Evolutionary conservation across 495 filamentous ascomycete genomes (phyloP), one percentile per base, ranked within the genome.

Genomic region (Trichoderma reesei): DNA sequence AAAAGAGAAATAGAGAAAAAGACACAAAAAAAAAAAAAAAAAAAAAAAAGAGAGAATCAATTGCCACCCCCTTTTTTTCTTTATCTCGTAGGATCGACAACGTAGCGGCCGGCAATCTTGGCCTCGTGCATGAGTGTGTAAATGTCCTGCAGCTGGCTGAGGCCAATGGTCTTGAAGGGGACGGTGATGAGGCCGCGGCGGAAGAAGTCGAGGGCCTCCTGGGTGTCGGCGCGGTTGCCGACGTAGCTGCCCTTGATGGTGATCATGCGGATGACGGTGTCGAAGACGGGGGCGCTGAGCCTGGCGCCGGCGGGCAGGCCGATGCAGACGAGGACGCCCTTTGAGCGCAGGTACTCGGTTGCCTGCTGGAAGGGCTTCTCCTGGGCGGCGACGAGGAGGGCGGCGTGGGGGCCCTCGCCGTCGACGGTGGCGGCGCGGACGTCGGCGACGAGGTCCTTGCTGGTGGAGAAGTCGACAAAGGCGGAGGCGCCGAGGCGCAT

Each of bases 321-420:
- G 66, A 98, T 93, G 67, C 88, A 90, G 61, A 96, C 82, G 65
- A 96, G 85, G 20, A 83, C 79, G 37, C 92, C 92, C 16, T 86
- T 84, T 59, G 89, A 85, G 51, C 92, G 86, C 39, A 94, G 86
- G 73, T 96, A 96, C 72, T 80, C 72, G 42, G 87, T 83, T 10
- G 92, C 92, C 75, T 97, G 92, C 76, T 96, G 91, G 85, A 96
- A 96, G 26, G 92, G 92, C 76, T 88, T 90, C 79, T 96, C 92
- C 64, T 79, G 83, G 31, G 89, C 90, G 48, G 92, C 93, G 9
- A 96, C 82, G 44, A 96, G 75, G 62, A 98, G 79, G 46, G 95
- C 93, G 4, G 90, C 92, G 68, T 96, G 90, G 1, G 93, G 90
- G 36, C 92, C 92, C 14, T 90, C 81, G 6, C 90, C 90, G 51